Conservation (phyloP, 192 early-diverging fungal species). For the Coemansia biformis region DNA sequence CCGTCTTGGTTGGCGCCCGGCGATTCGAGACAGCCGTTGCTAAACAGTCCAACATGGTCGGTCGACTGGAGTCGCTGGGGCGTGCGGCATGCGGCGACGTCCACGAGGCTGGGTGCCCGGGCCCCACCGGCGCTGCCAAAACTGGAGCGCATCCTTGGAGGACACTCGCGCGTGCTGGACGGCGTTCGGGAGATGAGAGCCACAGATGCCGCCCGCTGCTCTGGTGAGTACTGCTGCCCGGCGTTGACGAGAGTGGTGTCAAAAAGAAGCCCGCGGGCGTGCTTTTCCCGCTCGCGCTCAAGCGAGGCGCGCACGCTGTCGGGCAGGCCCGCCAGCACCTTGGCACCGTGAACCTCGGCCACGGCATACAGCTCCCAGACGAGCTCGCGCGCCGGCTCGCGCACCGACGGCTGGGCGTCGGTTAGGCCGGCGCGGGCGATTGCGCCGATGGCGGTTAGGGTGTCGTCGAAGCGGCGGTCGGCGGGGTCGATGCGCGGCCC, state of each 20-base stretch:
- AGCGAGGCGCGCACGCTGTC: constrained; percentile 16
- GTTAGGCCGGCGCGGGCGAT: constrained; percentile 16
- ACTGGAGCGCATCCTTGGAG: constrained; percentile 18
- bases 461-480: constrained; percentile 27
- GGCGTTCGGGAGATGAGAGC: constrained; percentile 13
- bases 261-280: constrained; percentile 7
- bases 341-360: constrained; percentile 17
- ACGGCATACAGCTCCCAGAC: constrained; percentile 39
- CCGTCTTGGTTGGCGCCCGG: no score
- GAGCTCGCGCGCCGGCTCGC: constrained; percentile 39
- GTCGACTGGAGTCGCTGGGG: constrained; percentile 10
- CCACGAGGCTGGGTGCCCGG: constrained; percentile 22
- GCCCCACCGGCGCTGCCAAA: constrained; percentile 20
- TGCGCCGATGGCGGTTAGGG: constrained; percentile 11
- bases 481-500: constrained; percentile 14
- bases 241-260: neutral
- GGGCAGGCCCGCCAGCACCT: constrained; percentile 15
- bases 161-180: constrained; percentile 5
- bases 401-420: constrained; percentile 39
- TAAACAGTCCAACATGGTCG: neutral
- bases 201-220: constrained; percentile 18
- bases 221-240: neutral
- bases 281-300: constrained; percentile 23
- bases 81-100: constrained; percentile 7
- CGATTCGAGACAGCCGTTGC: no score